A percentile compares a stretch with the other conserved stretches of the same genome.
These are phyloP conservation scores for Naganishia cerealis DNA, from an alignment of 1,284 basidiomycete species.

Conservation along the genomic window DNA sequence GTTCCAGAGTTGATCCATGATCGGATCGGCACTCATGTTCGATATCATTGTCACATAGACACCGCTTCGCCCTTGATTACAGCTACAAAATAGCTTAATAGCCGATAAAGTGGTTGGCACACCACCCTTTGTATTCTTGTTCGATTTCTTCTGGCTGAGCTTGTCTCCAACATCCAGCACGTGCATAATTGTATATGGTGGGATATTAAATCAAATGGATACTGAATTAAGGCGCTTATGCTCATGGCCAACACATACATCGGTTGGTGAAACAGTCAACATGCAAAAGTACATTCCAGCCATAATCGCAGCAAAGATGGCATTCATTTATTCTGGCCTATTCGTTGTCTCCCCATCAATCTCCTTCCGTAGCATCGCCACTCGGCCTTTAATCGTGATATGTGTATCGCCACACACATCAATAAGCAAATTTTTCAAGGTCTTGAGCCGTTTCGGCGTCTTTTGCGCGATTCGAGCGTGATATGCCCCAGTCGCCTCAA, in stretches of 20 bases:
- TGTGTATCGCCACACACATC: constrained; percentile 46
- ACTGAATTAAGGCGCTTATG: no score
- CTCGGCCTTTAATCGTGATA: constrained; percentile 35
- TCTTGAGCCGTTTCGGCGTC: constrained; percentile 38
- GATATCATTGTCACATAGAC: background rate
- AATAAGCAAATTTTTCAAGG: constrained; percentile 38
- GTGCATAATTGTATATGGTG: constrained; percentile 4
- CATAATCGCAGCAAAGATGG: background rate
- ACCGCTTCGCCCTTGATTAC: background rate
- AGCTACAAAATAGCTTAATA: no score
- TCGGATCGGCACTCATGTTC: background rate
- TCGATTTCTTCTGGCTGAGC: background rate
- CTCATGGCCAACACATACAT: no score
- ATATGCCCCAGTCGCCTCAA: constrained; percentile 43
- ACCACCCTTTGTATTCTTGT: background rate
- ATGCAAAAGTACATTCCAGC: no score
- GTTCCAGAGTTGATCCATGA: constrained; percentile 21
- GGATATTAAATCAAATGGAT: background rate
- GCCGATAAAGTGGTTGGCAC: background rate
- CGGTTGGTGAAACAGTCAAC: no score
- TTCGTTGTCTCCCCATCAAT: constrained; percentile 25
- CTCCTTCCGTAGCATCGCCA: constrained; percentile 24
- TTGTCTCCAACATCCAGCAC: background rate
- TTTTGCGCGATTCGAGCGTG: constrained; percentile 36
- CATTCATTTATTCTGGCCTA: background rate